Evolutionary conservation across 2,329 filamentous ascomycete species (phyloP).

Genomic region (Aschersonia sp.): DNA sequence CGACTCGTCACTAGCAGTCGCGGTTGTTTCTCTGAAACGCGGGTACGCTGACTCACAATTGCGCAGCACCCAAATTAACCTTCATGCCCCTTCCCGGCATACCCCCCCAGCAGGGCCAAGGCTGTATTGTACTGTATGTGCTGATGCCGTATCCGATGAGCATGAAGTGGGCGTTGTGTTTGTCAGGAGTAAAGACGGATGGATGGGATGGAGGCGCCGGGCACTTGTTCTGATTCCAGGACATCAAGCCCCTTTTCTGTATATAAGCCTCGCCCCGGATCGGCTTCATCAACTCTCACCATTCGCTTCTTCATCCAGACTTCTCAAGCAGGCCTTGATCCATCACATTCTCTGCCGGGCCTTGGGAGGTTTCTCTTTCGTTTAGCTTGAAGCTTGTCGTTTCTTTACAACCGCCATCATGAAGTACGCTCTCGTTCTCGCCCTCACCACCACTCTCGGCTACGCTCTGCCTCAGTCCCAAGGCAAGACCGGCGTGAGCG

Average conservation of each 20-base stretch:
- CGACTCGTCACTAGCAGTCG: neutral
- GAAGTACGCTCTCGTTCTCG: neutral
- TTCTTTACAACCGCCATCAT: neutral
- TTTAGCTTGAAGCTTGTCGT: neutral
- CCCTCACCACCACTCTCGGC: neutral
- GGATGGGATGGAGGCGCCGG: too few species aligned
- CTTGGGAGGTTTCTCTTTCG: neutral
- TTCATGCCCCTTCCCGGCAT: neutral
- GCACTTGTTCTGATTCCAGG: too few species aligned
- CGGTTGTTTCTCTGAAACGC: neutral
- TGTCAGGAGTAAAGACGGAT: too few species aligned
- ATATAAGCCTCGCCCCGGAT: too few species aligned
- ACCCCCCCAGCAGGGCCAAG: too few species aligned
- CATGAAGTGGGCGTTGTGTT: too few species aligned
- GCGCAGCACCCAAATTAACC: neutral
- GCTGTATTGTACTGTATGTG: too few species aligned
- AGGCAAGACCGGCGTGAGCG: neutral
- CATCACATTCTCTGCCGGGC: neutral
- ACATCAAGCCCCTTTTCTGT: too few species aligned
- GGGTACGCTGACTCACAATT: neutral
- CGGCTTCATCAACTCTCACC: too few species aligned
- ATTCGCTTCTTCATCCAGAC: too few species aligned
- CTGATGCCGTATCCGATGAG: too few species aligned
- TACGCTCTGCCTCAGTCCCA: neutral
- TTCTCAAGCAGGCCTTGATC: neutral